Evolutionary conservation across 2,329 filamentous ascomycete genomes (phyloP).

Genomic region (Colletotrichum higginsianum): DNA sequence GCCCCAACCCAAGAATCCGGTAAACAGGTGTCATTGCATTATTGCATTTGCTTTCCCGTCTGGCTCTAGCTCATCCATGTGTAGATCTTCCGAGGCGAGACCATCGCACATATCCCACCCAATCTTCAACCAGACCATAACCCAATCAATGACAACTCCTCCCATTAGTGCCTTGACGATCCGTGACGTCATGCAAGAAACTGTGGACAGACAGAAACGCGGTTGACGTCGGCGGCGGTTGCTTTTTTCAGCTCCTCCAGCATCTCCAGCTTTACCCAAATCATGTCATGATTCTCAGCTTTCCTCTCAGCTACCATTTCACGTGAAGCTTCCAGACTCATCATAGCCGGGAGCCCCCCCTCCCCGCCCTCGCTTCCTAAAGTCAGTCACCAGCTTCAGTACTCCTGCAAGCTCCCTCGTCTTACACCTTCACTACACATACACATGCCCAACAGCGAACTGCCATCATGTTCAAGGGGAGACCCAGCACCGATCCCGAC

Average conservation of each 20-base stretch:
- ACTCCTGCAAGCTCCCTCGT: not conserved
- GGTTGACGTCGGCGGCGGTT: slow-evolving; percentile 42
- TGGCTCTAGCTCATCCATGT: slow-evolving; percentile 14
- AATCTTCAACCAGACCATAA: no score
- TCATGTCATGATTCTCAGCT: slow-evolving; percentile 18
- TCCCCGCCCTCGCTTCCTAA: no score
- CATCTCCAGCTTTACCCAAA: not conserved
- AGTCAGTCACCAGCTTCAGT: no score
- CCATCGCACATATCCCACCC: slow-evolving; percentile 1
- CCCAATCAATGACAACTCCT: no score
- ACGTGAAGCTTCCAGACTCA: not conserved
- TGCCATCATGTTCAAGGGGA: slow-evolving; percentile 36
- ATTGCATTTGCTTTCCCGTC: not conserved
- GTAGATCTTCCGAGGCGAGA: slow-evolving; percentile 30
- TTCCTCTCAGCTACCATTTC: slow-evolving; percentile 8
- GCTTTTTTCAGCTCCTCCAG: not conserved
- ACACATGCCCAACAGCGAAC: not conserved
- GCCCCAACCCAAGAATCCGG: slow-evolving; percentile 20
- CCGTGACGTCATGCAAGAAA: slow-evolving; percentile 35
- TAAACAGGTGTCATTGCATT: slow-evolving; percentile 23
- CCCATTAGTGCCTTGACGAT: slow-evolving; percentile 16
- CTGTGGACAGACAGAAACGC: slow-evolving; percentile 15
- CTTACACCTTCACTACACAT: not conserved
- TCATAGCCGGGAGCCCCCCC: slow-evolving; percentile 16
- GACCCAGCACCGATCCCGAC: slow-evolving; percentile 8